Percentiles rank a stretch among this genome's conserved stretches.
Evolutionary conservation across 2,329 filamentous ascomycete species (phyloP).

Genomic region (Fusarium xyrophilum): DNA sequence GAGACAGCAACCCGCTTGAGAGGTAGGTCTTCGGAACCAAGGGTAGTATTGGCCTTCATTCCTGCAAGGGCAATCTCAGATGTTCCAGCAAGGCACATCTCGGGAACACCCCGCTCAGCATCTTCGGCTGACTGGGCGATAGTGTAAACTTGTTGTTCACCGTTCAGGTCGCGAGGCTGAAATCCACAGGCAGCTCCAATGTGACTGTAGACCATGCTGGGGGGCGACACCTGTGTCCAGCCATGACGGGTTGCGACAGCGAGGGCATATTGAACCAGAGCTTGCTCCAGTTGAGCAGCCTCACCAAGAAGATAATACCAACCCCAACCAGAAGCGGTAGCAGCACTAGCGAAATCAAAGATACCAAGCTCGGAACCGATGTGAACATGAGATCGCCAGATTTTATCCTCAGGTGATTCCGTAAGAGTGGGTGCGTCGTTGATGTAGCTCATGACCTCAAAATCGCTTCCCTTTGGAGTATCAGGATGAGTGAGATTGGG

Average conservation of each 20-base stretch:
- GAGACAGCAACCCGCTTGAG: slow-evolving; percentile 83
- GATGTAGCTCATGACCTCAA: slow-evolving; percentile 76
- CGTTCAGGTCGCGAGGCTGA: slow-evolving; percentile 87
- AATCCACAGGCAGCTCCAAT: slow-evolving; percentile 92
- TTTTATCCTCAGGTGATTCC: slow-evolving; percentile 41
- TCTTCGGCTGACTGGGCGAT: slow-evolving; percentile 73
- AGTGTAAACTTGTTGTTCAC: slow-evolving; percentile 90
- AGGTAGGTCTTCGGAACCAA: slow-evolving; percentile 73
- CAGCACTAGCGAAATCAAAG: slow-evolving; percentile 86
- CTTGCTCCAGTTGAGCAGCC: slow-evolving; percentile 92
- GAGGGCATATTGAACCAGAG: slow-evolving; percentile 85
- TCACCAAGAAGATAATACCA: slow-evolving; percentile 98
- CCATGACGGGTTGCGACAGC: slow-evolving; percentile 73
- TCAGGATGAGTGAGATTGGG: slow-evolving; percentile 83
- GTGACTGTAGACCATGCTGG: slow-evolving; percentile 89
- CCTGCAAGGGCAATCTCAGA: slow-evolving; percentile 94
- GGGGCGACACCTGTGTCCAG: slow-evolving; percentile 83
- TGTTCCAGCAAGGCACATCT: slow-evolving; percentile 81
- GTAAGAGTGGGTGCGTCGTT: slow-evolving; percentile 68
- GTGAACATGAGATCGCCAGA: slow-evolving; percentile 79
- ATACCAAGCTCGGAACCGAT: slow-evolving; percentile 87
- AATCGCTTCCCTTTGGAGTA: slow-evolving; percentile 74
- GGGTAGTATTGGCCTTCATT: slow-evolving; percentile 78
- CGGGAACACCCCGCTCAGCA: slow-evolving; percentile 66
- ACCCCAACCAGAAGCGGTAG: slow-evolving; percentile 88